These are phyloP conservation scores for Colletotrichum tropicale DNA, from an alignment of 2,329 filamentous ascomycete genomes.

Conservation along the genomic window DNA sequence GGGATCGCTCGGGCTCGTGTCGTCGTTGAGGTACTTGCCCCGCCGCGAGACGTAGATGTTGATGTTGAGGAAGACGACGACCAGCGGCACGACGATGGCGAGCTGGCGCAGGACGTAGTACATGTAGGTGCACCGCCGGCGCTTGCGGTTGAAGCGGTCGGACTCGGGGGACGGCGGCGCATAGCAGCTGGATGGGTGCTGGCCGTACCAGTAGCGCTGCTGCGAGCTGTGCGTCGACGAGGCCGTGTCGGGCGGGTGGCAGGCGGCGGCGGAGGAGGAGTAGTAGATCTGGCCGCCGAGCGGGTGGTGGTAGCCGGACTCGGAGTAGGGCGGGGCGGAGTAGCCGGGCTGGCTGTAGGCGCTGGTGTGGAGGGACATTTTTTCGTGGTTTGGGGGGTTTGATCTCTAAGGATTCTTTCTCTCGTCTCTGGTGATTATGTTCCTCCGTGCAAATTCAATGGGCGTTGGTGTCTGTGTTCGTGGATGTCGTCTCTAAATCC, in stretches of 20 bases:
- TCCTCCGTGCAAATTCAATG: background rate
- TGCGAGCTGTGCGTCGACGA: background rate
- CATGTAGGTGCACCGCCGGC: conserved; percentile 34
- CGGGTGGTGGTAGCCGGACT: conserved; percentile 9
- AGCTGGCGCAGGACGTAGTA: conserved; percentile 38
- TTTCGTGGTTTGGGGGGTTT: background rate
- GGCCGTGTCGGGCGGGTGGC: background rate
- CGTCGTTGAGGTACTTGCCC: conserved; percentile 18
- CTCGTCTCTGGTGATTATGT: background rate
- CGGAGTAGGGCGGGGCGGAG: conserved; percentile 14
- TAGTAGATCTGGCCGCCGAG: conserved; percentile 13
- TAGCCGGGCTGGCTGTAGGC: conserved; percentile 15
- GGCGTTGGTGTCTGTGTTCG: background rate
- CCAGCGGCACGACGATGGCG: conserved; percentile 42
- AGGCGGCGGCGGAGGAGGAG: conserved; percentile 2
- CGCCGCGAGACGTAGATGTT: conserved; percentile 22
- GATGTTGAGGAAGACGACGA: conserved; percentile 20
- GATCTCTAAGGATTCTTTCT: background rate
- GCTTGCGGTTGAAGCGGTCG: conserved; percentile 16
- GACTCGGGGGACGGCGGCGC: background rate
- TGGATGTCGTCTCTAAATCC: background rate
- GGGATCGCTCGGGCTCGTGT: conserved; percentile 16
- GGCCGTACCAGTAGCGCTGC: conserved; percentile 12
- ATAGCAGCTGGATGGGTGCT: background rate
- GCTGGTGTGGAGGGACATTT: conserved; percentile 11